A percentile compares a stretch with the other conserved stretches of the same genome.
These are phyloP conservation scores for Raddia guianensis DNA, from an alignment of 176 grass and related monocot species.

Conservation along the genomic window DNA sequence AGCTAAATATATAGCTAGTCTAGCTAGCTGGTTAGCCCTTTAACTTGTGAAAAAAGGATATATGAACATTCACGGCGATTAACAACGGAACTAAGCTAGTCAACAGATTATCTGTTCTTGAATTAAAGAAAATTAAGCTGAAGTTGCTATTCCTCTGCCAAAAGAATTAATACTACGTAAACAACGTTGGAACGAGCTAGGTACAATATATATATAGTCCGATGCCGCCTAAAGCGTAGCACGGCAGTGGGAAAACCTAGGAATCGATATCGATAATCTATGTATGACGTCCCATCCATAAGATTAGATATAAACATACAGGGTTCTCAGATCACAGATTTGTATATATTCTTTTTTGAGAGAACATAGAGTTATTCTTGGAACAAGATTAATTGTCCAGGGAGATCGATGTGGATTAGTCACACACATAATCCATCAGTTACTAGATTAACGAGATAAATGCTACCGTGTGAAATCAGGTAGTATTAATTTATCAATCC, in stretches of 20 bases:
- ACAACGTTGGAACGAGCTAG: neutral
- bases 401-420: too few species aligned
- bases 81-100: neutral
- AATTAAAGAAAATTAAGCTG: neutral
- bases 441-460: too few species aligned
- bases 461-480: too few species aligned
- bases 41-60: neutral
- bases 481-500: too few species aligned
- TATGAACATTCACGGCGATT: neutral
- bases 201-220: conserved; percentile 7
- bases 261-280: conserved; percentile 23
- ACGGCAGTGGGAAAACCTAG: conserved; percentile 41
- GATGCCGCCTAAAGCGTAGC: conserved; percentile 35
- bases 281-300: conserved; percentile 22
- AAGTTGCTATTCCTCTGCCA: neutral
- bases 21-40: neutral
- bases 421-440: too few species aligned
- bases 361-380: too few species aligned
- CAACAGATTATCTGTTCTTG: neutral
- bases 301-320: conserved; percentile 5
- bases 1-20: neutral
- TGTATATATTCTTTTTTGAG: neutral
- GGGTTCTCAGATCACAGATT: neutral
- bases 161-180: neutral
- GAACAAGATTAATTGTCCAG: too few species aligned